Evolutionary conservation across 73 alveolate genomes (phyloP).

Genomic region (Symbiodinium natans): DNA sequence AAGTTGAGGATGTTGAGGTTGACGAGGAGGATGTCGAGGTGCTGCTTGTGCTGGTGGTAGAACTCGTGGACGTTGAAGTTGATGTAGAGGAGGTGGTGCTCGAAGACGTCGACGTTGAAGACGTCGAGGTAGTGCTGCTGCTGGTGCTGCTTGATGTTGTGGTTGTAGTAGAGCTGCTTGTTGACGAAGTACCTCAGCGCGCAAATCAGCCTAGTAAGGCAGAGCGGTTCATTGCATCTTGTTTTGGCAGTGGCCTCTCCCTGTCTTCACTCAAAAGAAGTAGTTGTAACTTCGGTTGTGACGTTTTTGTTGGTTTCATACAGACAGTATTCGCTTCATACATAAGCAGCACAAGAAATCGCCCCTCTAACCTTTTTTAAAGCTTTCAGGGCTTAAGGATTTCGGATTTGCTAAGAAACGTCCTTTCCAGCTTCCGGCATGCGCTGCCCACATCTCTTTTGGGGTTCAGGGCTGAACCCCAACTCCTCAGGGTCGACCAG

Average conservation of each 20-base stretch:
- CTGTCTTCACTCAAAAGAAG: background rate
- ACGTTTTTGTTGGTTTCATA: background rate
- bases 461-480: no score
- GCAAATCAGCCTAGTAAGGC: background rate
- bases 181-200: background rate
- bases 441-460: no score
- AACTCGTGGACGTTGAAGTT: background rate
- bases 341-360: background rate
- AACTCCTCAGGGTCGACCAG: no score
- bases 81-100: background rate
- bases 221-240: no score
- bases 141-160: conserved; percentile 1
- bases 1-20: background rate
- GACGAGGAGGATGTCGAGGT: background rate
- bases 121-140: background rate
- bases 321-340: background rate
- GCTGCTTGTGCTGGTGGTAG: background rate
- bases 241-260: background rate
- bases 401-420: no score
- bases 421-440: no score
- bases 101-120: background rate
- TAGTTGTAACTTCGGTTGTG: background rate
- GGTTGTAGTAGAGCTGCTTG: background rate
- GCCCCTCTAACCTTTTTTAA: no score
- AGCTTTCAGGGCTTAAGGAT: no score